Conservation (phyloP, 2,329 filamentous ascomycete genomes). For the Mycocentrospora acerina region DNA sequence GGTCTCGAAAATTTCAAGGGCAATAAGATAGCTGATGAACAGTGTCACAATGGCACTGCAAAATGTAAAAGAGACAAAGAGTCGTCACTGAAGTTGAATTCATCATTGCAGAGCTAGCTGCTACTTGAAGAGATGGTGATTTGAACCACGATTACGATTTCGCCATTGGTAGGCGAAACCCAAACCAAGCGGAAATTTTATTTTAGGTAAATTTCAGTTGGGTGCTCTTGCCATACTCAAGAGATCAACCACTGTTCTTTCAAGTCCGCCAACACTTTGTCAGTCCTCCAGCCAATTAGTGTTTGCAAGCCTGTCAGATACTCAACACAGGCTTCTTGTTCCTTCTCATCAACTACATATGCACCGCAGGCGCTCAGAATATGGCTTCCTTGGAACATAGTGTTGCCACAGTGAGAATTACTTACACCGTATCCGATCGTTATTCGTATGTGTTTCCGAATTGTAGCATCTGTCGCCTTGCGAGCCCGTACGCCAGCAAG, state of each 20-base stretch:
- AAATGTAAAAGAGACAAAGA: too few relatives aligned
- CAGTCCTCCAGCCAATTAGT: slow-evolving; percentile 30
- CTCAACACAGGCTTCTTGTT: slow-evolving; percentile 31
- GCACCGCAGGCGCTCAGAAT: slow-evolving; percentile 33
- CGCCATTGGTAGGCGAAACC: too few relatives aligned
- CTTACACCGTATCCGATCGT: slow-evolving; percentile 32
- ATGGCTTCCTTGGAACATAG: slow-evolving; percentile 34
- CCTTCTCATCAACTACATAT: slow-evolving; percentile 25
- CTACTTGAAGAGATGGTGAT: too few relatives aligned
- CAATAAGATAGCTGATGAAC: too few relatives aligned
- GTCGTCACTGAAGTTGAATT: too few relatives aligned
- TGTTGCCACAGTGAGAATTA: slow-evolving; percentile 30
- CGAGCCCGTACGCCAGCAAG: slow-evolving; percentile 28
- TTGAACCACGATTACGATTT: too few relatives aligned
- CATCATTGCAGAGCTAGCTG: too few relatives aligned
- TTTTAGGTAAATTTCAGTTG: too few relatives aligned
- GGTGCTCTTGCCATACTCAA: too few relatives aligned
- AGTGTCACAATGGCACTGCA: too few relatives aligned
- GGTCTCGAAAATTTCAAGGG: too few relatives aligned
- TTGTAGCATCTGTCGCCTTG: slow-evolving; percentile 26
- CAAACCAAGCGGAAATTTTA: too few relatives aligned
- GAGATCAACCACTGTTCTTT: slow-evolving; percentile 28
- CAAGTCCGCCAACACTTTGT: slow-evolving; percentile 26
- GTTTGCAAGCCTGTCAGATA: slow-evolving; percentile 25
- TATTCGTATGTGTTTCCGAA: slow-evolving; percentile 30